phyloP scores from a whole-genome alignment of 2,329 filamentous ascomycete genomes.

The Chaetomium olivaceum region DNA sequence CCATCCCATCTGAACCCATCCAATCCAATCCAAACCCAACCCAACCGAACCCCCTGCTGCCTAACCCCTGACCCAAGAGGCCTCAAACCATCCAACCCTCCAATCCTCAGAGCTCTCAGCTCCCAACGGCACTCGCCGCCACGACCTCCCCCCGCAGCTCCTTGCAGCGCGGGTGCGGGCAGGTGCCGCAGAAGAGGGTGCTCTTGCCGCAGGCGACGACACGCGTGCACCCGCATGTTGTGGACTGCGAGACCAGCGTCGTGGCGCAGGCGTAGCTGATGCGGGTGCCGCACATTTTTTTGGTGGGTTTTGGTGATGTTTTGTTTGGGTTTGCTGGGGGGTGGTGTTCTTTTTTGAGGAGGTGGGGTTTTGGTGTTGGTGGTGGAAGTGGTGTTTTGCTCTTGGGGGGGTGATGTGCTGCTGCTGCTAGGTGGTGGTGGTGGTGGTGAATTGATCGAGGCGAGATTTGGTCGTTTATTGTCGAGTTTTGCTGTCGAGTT shows the following conservation, averaged over 20 bases:
- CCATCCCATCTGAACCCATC: too few species aligned
- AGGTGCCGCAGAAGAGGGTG: conserved; percentile 33
- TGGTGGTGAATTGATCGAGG: background rate
- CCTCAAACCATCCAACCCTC: background rate
- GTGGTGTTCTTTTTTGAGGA: too few species aligned
- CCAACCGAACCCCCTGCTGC: too few species aligned
- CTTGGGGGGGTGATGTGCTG: too few species aligned
- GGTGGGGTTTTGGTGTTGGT: background rate
- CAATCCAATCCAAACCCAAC: too few species aligned
- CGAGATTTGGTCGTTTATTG: background rate
- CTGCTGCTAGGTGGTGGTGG: background rate
- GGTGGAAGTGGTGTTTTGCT: too few species aligned
- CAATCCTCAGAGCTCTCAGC: background rate
- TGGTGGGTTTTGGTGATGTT: background rate
- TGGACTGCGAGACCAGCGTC: conserved; percentile 32
- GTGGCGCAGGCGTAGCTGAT: conserved; percentile 34
- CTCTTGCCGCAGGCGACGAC: conserved; percentile 32
- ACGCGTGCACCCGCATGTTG: conserved; percentile 28
- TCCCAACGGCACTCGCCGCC: background rate
- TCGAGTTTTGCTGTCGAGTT: background rate
- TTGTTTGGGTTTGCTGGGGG: background rate
- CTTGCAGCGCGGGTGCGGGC: conserved; percentile 30
- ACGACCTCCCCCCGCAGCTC: conserved; percentile 30
- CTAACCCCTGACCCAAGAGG: background rate
- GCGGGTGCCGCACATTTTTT: conserved; percentile 32